Evolutionary conservation across 768 basidiomycete genomes (phyloP).

Genomic region (Tricholoma flavovirens): DNA sequence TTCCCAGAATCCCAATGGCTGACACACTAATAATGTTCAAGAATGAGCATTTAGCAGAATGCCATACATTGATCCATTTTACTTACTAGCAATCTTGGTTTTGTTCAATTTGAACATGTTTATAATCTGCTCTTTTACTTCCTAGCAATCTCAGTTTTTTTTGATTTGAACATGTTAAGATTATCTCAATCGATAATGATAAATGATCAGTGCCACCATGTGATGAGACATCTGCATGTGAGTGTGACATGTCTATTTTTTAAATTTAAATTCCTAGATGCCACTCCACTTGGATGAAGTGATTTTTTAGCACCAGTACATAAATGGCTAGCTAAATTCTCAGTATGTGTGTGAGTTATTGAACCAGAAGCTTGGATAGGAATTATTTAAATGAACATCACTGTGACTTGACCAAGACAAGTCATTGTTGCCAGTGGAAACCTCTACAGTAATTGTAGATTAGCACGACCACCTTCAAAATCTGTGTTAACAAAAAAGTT

Average conservation of each 20-base stretch:
- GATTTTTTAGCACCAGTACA: not conserved
- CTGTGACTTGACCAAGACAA: too few relatives aligned
- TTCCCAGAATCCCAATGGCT: too few relatives aligned
- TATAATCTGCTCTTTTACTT: too few relatives aligned
- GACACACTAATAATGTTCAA: not conserved
- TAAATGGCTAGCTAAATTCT: not conserved
- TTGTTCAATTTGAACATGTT: too few relatives aligned
- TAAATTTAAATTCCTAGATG: not conserved
- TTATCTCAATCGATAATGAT: not conserved
- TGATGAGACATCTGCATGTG: not conserved
- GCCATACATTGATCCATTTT: not conserved
- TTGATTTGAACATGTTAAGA: too few relatives aligned
- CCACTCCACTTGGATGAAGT: not conserved
- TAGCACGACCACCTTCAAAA: not conserved
- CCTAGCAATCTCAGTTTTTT: too few relatives aligned
- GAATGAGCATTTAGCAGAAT: not conserved
- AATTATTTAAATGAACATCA: not conserved
- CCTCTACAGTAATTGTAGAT: not conserved
- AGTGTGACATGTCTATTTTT: not conserved
- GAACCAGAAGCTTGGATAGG: not conserved
- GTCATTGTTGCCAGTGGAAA: not conserved
- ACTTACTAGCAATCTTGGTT: not conserved
- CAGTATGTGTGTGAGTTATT: not conserved
- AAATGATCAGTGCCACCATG: not conserved
- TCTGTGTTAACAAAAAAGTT: not conserved